Evolutionary conservation across 1,284 basidiomycete species (phyloP).

Genomic region (Anthracocystis setariae): DNA sequence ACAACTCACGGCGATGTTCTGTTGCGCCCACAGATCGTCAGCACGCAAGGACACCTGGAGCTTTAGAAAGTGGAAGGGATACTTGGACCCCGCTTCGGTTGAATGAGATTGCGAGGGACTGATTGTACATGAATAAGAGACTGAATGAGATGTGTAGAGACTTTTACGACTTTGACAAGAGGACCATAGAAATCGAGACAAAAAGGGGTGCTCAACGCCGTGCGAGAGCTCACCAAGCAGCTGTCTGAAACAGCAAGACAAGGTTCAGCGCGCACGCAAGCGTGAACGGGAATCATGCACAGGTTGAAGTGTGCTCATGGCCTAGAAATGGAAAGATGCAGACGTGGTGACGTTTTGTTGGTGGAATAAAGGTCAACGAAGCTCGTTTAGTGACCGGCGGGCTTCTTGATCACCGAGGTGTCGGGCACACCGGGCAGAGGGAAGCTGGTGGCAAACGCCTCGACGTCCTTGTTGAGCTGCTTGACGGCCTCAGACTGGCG

Average conservation of each 20-base stretch:
- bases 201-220: slow-evolving; percentile 15
- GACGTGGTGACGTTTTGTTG: slow-evolving; percentile 13
- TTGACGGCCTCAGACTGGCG: slow-evolving; percentile 79
- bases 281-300: slow-evolving; percentile 45
- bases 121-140: slow-evolving; percentile 33
- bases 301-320: slow-evolving; percentile 49
- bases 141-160: slow-evolving; percentile 6
- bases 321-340: slow-evolving; percentile 28
- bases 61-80: slow-evolving; percentile 25
- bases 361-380: neutral
- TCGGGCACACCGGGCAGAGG: slow-evolving; percentile 89
- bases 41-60: too few species aligned
- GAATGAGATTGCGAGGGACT: slow-evolving; percentile 54
- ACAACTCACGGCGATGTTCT: too few species aligned
- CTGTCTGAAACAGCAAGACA: neutral
- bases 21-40: too few species aligned
- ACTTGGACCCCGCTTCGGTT: slow-evolving; percentile 47
- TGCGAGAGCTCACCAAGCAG: slow-evolving; percentile 1
- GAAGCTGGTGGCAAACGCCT: slow-evolving; percentile 83
- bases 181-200: slow-evolving; percentile 3
- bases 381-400: slow-evolving; percentile 37
- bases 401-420: slow-evolving; percentile 68
- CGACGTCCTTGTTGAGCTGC: slow-evolving; percentile 79
- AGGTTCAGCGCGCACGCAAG: neutral
- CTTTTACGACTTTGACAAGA: slow-evolving; percentile 5